A percentile compares a stretch with the other conserved stretches of the same genome.
Evolutionary conservation across 202 grass and related monocot genomes (phyloP).

Genomic region (Setaria italica): DNA sequence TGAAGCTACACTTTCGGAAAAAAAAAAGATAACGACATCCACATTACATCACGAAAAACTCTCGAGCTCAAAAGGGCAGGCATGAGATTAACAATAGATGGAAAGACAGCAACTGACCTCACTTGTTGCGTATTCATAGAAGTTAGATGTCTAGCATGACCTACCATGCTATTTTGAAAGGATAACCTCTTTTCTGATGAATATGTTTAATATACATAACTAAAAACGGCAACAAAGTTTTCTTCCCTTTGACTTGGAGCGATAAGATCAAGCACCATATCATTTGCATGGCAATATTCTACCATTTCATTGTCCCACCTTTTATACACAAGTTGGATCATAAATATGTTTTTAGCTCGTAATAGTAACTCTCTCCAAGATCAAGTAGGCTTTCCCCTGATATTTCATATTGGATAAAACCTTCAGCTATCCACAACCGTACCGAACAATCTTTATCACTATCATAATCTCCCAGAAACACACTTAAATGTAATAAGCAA

Average conservation of each 20-base stretch:
- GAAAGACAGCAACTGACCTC: too few relatives aligned
- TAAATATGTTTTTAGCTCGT: not conserved
- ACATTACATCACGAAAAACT: too few relatives aligned
- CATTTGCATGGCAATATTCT: not conserved
- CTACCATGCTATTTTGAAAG: not conserved
- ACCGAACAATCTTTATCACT: too few relatives aligned
- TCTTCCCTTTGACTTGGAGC: not conserved
- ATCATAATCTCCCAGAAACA: too few relatives aligned
- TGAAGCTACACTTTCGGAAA: too few relatives aligned
- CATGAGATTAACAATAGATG: accelerated
- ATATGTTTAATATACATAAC: not conserved
- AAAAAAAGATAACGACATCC: too few relatives aligned
- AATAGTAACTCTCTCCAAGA: not conserved
- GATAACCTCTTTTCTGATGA: not conserved
- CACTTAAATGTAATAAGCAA: too few relatives aligned
- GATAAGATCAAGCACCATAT: constrained; percentile 18
- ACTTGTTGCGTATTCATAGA: too few relatives aligned
- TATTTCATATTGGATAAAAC: too few relatives aligned
- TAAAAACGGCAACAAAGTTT: constrained; percentile 25
- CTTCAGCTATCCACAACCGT: too few relatives aligned
- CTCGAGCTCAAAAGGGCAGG: too few relatives aligned
- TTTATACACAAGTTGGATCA: not conserved
- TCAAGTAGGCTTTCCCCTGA: not conserved
- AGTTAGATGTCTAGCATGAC: too few relatives aligned
- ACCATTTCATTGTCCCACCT: accelerated